Conservation (phyloP, 1,139 yeast genomes). For the Yamadazyma mexicana region DNA sequence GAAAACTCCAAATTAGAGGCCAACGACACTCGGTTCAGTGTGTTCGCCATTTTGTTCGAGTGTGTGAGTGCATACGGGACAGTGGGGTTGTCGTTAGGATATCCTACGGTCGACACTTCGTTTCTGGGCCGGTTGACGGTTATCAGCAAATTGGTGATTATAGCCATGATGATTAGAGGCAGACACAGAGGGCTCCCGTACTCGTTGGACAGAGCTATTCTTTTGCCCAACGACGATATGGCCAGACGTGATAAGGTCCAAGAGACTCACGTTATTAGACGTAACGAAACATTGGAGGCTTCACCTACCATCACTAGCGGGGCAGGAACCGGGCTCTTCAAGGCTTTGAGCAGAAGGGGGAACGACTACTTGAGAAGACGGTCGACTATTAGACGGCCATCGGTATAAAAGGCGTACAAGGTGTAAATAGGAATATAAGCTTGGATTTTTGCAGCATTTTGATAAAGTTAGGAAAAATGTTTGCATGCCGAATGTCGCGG, state of each 20-base stretch:
- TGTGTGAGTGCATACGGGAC: conserved; percentile 95
- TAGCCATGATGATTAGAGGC: conserved; percentile 91
- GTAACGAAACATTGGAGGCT: conserved; percentile 33
- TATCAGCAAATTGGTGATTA: conserved; percentile 78
- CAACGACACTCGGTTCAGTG: conserved; percentile 52
- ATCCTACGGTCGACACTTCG: conserved; percentile 64
- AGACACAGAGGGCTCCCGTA: conserved; percentile 97
- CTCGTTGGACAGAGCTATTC: conserved; percentile 88
- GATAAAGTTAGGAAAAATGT: too few relatives aligned
- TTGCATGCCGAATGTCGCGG: too few relatives aligned
- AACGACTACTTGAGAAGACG: conserved; percentile 13
- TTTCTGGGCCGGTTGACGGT: conserved; percentile 70
- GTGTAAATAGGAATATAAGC: background rate
- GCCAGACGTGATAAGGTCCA: conserved; percentile 66
- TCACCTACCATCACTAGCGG: conserved; percentile 16
- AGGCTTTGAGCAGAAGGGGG: conserved; percentile 16
- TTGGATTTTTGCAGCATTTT: too few relatives aligned
- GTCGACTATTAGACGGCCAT: conserved; percentile 4
- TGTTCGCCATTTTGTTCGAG: conserved; percentile 80
- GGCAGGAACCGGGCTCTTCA: conserved; percentile 12
- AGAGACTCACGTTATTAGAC: conserved; percentile 52
- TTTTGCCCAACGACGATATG: conserved; percentile 75
- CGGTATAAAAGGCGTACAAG: too few relatives aligned
- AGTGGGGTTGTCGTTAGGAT: conserved; percentile 88
- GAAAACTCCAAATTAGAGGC: conserved; percentile 66